These are phyloP conservation scores for Endocarpon pusillum DNA, from an alignment of 495 filamentous ascomycete genomes.

Conservation along the genomic window DNA sequence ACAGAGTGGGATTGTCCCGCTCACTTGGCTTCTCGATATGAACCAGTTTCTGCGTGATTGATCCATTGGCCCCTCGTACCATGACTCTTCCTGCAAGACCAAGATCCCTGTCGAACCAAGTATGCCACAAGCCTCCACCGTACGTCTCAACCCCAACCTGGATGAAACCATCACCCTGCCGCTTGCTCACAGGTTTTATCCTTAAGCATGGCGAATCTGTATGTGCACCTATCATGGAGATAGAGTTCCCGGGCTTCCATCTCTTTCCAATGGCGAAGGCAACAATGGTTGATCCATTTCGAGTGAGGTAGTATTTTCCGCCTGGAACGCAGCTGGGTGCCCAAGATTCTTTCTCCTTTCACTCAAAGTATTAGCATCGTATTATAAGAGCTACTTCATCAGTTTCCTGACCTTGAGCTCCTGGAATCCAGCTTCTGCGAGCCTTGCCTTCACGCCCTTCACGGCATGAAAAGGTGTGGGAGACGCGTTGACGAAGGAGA, in stretches of 20 bases:
- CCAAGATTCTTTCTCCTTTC: constrained; percentile 86
- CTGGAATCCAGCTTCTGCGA: constrained; percentile 68
- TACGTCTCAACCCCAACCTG: constrained; percentile 96
- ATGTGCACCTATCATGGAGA: constrained; percentile 92
- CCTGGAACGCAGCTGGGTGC: constrained; percentile 59
- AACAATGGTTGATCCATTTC: constrained; percentile 84
- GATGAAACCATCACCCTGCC: constrained; percentile 68
- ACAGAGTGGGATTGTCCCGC: constrained; percentile 1
- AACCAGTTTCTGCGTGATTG: constrained; percentile 68
- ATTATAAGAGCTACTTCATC: too few species aligned
- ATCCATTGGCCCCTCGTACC: constrained; percentile 54
- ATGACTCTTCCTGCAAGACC: constrained; percentile 80
- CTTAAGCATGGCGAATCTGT: constrained; percentile 86
- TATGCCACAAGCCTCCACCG: constrained; percentile 65
- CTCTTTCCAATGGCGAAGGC: constrained; percentile 85
- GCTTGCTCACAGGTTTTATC: constrained; percentile 88
- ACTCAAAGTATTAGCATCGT: too few species aligned
- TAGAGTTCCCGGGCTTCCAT: constrained; percentile 88
- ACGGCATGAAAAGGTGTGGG: constrained; percentile 96
- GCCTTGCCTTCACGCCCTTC: constrained; percentile 50
- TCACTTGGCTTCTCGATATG: constrained; percentile 73
- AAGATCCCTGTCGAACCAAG: constrained; percentile 87
- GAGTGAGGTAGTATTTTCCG: constrained; percentile 90
- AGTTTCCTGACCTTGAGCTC: constrained; percentile 46
- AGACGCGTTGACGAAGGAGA: constrained; percentile 87